Evolutionary conservation across 1,284 basidiomycete species (phyloP).

Genomic region (Pholiota adiposa): DNA sequence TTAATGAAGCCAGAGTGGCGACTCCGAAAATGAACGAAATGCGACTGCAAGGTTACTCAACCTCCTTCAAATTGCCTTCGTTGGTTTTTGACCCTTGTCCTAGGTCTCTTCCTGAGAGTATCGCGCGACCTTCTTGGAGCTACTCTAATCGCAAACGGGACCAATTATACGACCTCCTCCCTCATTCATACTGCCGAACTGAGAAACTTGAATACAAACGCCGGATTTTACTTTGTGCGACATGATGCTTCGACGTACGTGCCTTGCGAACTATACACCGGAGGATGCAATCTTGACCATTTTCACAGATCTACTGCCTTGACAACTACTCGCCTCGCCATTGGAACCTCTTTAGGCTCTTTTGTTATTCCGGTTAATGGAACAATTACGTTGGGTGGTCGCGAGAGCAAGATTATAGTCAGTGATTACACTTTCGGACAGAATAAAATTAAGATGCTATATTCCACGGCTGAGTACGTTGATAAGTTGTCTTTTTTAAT

Average conservation of each 20-base stretch:
- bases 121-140: constrained; percentile 48
- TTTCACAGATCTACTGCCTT: constrained; percentile 40
- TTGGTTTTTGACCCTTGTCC: neutral
- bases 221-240: constrained; percentile 56
- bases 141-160: constrained; percentile 46
- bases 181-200: constrained; percentile 53
- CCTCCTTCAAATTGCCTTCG: neutral
- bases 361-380: constrained; percentile 43
- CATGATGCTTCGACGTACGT: constrained; percentile 48
- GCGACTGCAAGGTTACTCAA: constrained; percentile 47
- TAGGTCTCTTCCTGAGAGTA: constrained; percentile 53
- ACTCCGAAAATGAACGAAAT: constrained; percentile 59
- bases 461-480: constrained; percentile 53
- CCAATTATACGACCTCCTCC: constrained; percentile 46
- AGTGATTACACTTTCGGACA: constrained; percentile 52
- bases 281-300: neutral
- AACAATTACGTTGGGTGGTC: constrained; percentile 46
- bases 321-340: constrained; percentile 42
- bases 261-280: neutral
- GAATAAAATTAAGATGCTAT: constrained; percentile 39
- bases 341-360: constrained; percentile 45
- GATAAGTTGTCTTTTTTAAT: neutral
- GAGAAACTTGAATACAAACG: constrained; percentile 46
- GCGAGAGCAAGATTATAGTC: constrained; percentile 53
- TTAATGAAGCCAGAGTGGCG: constrained; percentile 55